phyloP scores from a whole-genome alignment of 257 asterid genomes.

The Penstemon barbatus region DNA sequence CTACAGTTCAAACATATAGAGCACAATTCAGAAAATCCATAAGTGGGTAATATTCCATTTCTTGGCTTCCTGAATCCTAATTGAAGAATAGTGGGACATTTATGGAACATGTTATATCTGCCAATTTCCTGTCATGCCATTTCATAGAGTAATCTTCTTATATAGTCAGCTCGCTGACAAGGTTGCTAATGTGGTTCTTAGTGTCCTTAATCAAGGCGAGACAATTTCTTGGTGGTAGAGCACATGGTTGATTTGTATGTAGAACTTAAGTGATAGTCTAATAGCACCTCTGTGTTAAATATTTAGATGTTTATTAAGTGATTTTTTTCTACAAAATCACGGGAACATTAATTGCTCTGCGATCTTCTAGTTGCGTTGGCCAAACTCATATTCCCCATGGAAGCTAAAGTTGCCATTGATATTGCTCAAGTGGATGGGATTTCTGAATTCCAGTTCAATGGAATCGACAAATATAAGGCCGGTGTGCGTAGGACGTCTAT shows the following conservation, averaged over 20 bases:
- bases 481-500: conserved; percentile 56
- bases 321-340: conserved; percentile 5
- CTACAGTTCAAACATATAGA: too few relatives aligned
- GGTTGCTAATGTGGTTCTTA: conserved; percentile 5
- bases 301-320: conserved; percentile 1
- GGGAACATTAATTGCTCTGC: conserved; percentile 21
- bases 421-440: conserved; percentile 95
- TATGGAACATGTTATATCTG: neutral
- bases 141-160: conserved; percentile 6
- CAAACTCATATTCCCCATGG: conserved; percentile 77
- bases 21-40: too few relatives aligned
- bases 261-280: conserved; percentile 15
- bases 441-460: conserved; percentile 50
- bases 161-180: neutral
- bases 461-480: conserved; percentile 40
- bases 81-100: neutral
- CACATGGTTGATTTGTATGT: conserved; percentile 10
- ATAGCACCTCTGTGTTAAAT: conserved; percentile 9
- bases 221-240: conserved; percentile 5
- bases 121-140: neutral
- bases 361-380: conserved; percentile 78
- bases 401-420: conserved; percentile 96
- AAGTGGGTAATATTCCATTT: neutral
- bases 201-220: conserved; percentile 10
- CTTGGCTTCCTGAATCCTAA: neutral